These are phyloP conservation scores for Paracamarosporium sp. DNA, from an alignment of 2,329 filamentous ascomycete genomes.

Conservation along the genomic window DNA sequence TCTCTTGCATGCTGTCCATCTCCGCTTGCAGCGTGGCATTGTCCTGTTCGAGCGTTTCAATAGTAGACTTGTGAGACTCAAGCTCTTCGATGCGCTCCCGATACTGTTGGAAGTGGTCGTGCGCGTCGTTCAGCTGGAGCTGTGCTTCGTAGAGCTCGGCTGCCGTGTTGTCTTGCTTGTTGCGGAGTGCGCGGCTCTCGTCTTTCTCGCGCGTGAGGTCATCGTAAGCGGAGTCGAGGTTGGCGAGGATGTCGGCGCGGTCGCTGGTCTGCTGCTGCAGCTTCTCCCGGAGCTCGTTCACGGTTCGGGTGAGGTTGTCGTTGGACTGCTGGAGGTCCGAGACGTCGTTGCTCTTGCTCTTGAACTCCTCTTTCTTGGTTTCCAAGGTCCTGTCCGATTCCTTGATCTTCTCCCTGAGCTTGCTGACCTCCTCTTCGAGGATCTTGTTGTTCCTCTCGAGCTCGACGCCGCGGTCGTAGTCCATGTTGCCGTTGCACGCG, in stretches of 20 bases:
- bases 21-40: neutral
- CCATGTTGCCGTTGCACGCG: neutral
- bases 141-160: neutral
- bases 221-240: constrained; percentile 1
- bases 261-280: neutral
- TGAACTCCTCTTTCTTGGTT: neutral
- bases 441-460: neutral
- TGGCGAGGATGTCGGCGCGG: neutral
- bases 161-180: neutral
- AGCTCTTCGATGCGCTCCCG: constrained; percentile 1
- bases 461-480: neutral
- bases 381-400: neutral
- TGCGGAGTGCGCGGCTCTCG: neutral
- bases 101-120: neutral
- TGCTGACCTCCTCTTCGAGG: neutral
- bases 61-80: neutral
- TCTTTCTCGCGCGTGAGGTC: neutral
- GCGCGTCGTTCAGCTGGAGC: neutral
- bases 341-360: neutral
- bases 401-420: neutral
- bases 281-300: neutral
- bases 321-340: neutral
- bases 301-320: neutral
- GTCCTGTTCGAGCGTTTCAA: neutral
- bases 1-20: neutral